A percentile compares a stretch with the other conserved stretches of the same genome.
Conservation (phyloP, 2,329 filamentous ascomycete genomes). For the Mycocentrospora acerina region DNA sequence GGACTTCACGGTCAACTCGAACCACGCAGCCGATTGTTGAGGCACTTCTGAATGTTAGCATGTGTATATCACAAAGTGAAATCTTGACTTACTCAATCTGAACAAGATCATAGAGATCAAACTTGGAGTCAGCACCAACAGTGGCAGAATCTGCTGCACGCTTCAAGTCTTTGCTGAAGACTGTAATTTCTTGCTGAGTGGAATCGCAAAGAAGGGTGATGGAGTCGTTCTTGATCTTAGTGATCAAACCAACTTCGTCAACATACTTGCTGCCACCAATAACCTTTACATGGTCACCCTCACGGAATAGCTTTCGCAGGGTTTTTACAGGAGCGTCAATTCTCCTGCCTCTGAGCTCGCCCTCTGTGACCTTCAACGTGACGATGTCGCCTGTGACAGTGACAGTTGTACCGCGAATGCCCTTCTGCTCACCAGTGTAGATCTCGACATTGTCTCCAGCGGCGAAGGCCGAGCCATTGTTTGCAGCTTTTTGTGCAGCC, state of each 20-base stretch:
- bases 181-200: constrained; percentile 89
- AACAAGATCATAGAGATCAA: constrained; percentile 88
- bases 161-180: constrained; percentile 95
- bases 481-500: constrained; percentile 82
- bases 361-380: constrained; percentile 80
- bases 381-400: constrained; percentile 92
- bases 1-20: constrained; percentile 90
- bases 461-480: constrained; percentile 79
- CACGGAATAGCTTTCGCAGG: constrained; percentile 85
- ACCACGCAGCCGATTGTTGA: constrained; percentile 91
- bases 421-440: constrained; percentile 91
- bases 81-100: constrained; percentile 71
- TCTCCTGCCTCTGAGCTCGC: constrained; percentile 75
- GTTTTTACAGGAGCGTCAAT: constrained; percentile 93
- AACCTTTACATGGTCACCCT: constrained; percentile 98
- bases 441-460: constrained; percentile 97
- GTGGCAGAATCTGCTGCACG: constrained; percentile 91
- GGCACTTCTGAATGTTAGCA: constrained; percentile 50
- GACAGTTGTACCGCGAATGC: constrained; percentile 80
- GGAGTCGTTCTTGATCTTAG: constrained; percentile 87
- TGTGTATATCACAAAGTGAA: not conserved
- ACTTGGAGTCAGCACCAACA: constrained; percentile 81
- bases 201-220: constrained; percentile 93
- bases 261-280: constrained; percentile 92
- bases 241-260: constrained; percentile 96